Evolutionary conservation across 805 yeast species (phyloP), one percentile per base, ranked within the genome.

Genomic region (Barnettozyma sucrosica): DNA sequence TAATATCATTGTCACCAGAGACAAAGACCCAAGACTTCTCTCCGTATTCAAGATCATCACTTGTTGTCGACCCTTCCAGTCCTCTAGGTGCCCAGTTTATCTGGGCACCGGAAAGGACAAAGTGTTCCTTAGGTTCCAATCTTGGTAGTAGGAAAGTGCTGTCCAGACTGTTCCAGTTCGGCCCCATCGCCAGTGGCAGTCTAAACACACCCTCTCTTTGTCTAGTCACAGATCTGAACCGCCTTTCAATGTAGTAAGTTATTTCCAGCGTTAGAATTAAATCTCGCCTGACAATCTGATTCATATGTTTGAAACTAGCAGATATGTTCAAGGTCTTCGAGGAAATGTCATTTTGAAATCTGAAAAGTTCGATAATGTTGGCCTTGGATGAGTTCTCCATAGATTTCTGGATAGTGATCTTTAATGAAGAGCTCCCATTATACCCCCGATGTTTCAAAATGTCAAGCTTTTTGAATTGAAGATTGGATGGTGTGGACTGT

Each of bases 341-440:
- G 2, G 23, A 34, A 14, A 57, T 55, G 41, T 66, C 69, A 42
- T 57, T 59, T 3, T 55, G 26, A 30, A 70, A 64, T 2, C 52
- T 46, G 45, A 69, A 71, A 6, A 71, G 48, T 0, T 53, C 42
- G 19, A 51, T 46, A 8, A 39, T 24, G 19, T 45, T 48, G 10
- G 33, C 57, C 20, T 20, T 44, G 41, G 26, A 44, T 52, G 41
- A 58, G 51, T 39, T 57, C 57, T 36, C 52, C 43, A 32, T 58
- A 48, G 37, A 43, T n/a, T 45, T 38, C 9, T 43, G 44, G 8
- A 42, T n/a, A 19, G 36, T 59, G 8, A 72, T 47, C 30, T 60
- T 62, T 43, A 72, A 48, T 26, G 66, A 61, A 1, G 66, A 54
- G 0, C 76, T 76, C 1, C 73, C 72, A 41, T 62, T 63, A 49